Conservation (phyloP, 2,329 filamentous ascomycete species). For the Penicillium psychrosexuale region DNA sequence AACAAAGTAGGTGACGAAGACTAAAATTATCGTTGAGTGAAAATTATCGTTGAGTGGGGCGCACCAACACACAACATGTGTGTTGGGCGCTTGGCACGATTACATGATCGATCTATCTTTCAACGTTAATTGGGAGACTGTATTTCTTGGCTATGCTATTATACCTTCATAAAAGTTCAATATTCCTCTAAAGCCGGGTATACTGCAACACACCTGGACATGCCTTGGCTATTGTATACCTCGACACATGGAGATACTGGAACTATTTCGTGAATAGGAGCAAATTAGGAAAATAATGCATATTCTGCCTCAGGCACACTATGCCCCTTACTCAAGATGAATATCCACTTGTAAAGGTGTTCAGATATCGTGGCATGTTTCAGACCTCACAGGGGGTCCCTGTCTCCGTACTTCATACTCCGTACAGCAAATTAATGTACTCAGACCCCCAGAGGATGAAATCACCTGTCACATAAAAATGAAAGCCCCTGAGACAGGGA, state of each 20-base stretch:
- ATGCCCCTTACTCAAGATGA: not conserved
- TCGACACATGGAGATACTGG: no score
- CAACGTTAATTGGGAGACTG: not conserved
- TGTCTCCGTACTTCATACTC: not conserved
- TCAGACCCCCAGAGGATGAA: not conserved
- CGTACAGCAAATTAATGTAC: not conserved
- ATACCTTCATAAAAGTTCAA: not conserved
- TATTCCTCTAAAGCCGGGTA: not conserved
- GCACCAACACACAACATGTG: no score
- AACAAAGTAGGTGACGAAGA: no score
- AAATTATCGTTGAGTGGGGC: no score
- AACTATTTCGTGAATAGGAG: not conserved
- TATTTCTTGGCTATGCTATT: not conserved
- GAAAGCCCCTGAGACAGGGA: slow-evolving; percentile 7
- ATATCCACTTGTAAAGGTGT: not conserved
- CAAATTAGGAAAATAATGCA: not conserved
- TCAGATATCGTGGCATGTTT: not conserved
- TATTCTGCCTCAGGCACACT: not conserved
- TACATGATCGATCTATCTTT: not conserved
- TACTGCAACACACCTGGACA: not conserved
- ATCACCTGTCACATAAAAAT: slow-evolving; percentile 3
- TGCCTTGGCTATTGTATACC: not conserved
- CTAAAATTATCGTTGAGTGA: no score
- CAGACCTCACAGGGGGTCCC: not conserved
- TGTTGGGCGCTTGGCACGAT: no score